Evolutionary conservation across 306 rosid species (phyloP).

Genomic region (Ormosia emarginata): DNA sequence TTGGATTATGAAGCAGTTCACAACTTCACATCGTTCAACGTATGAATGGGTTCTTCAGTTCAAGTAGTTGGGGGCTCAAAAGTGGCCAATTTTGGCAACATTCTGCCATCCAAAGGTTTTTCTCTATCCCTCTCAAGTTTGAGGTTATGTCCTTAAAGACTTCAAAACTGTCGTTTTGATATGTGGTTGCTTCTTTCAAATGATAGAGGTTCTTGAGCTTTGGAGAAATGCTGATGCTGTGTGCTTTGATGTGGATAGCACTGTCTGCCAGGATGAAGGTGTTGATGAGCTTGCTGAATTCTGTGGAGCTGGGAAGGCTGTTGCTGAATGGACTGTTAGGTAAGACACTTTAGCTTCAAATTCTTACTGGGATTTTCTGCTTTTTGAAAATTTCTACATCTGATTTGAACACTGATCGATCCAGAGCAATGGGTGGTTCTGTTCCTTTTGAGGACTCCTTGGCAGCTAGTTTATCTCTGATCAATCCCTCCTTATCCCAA

Average conservation of each 20-base stretch:
- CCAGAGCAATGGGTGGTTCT: slow-evolving; percentile 96
- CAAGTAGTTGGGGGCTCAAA: too few species aligned
- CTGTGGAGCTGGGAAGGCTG: slow-evolving; percentile 95
- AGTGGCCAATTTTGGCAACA: too few species aligned
- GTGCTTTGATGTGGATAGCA: slow-evolving; percentile 56
- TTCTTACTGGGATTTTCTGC: too few species aligned
- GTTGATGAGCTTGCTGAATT: slow-evolving; percentile 91
- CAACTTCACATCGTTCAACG: too few species aligned
- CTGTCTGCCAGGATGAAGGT: slow-evolving; percentile 83
- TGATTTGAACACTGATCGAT: slow-evolving; percentile 25
- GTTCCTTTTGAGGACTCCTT: slow-evolving; percentile 94
- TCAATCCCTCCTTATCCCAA: slow-evolving; percentile 77
- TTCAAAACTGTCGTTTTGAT: neutral
- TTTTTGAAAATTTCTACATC: neutral
- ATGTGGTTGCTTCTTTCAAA: neutral
- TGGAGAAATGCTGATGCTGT: slow-evolving; percentile 62
- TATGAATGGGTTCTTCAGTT: too few species aligned
- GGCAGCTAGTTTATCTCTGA: slow-evolving; percentile 81
- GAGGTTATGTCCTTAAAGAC: too few species aligned
- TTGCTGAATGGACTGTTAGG: slow-evolving; percentile 97
- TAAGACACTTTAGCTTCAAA: neutral
- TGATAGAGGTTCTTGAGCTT: slow-evolving; percentile 47
- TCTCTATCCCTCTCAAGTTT: too few species aligned
- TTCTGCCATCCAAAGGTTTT: too few species aligned
- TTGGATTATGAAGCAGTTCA: too few species aligned